Percentiles rank a stretch among this genome's conserved stretches.
These are phyloP conservation scores for Raffaelea albimanens DNA, from an alignment of 2,329 filamentous ascomycete species.

Conservation along the genomic window DNA sequence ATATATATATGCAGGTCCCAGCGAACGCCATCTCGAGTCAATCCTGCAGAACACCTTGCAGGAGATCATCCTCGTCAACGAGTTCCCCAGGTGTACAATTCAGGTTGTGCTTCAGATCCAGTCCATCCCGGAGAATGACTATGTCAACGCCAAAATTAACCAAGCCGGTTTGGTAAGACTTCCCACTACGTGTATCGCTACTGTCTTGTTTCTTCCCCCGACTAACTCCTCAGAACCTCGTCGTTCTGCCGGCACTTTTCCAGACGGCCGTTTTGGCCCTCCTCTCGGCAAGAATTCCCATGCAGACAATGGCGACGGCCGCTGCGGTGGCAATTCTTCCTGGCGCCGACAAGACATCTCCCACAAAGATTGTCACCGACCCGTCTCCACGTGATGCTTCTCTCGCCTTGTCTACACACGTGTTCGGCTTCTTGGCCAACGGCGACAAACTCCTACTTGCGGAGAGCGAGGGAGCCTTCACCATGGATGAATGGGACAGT, in stretches of 20 bases:
- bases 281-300: slow-evolving; percentile 71
- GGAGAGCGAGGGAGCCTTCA: slow-evolving; percentile 76
- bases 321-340: slow-evolving; percentile 55
- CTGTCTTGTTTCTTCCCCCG: background rate
- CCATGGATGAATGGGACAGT: slow-evolving; percentile 64
- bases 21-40: slow-evolving; percentile 74
- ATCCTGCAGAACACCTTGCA: slow-evolving; percentile 63
- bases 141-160: slow-evolving; percentile 48
- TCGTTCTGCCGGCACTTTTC: slow-evolving; percentile 70
- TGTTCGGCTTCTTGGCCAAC: slow-evolving; percentile 70
- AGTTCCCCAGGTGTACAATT: slow-evolving; percentile 68
- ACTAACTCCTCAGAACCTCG: slow-evolving; percentile 50
- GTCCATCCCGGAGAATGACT: slow-evolving; percentile 58
- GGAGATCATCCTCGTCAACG: slow-evolving; percentile 64
- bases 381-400: slow-evolving; percentile 56
- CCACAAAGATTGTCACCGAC: slow-evolving; percentile 34
- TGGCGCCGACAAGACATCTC: slow-evolving; percentile 29
- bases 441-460: slow-evolving; percentile 60
- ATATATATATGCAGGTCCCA: slow-evolving; percentile 43
- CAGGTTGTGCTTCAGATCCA: slow-evolving; percentile 75
- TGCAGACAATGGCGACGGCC: slow-evolving; percentile 63
- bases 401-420: slow-evolving; percentile 63
- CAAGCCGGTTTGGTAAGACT: slow-evolving; percentile 47
- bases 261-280: slow-evolving; percentile 72
- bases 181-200: background rate